Evolutionary conservation across 202 grass and related monocot genomes (phyloP).

Genomic region (Panicum hallii): DNA sequence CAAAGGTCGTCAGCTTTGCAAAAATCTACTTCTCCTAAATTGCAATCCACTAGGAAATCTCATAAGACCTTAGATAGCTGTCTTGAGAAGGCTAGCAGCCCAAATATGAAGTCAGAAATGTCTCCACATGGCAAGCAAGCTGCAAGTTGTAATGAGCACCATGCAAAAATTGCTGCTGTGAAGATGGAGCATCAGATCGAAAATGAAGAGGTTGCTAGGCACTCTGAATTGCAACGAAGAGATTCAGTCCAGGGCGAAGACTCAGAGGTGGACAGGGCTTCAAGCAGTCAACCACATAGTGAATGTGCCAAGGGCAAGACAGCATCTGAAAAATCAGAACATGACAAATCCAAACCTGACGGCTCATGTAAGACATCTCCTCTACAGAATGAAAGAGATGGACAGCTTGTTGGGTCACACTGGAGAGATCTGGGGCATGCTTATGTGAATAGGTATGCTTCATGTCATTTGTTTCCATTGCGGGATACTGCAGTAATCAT

Average conservation of each 20-base stretch:
- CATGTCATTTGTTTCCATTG: constrained; percentile 22
- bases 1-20: constrained; percentile 32
- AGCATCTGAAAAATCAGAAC: constrained; percentile 46
- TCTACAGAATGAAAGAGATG: constrained; percentile 51
- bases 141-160: constrained; percentile 32
- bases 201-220: constrained; percentile 42
- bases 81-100: constrained; percentile 45
- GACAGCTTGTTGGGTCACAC: constrained; percentile 46
- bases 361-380: constrained; percentile 48
- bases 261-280: constrained; percentile 45
- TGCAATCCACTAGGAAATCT: constrained; percentile 27
- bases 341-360: constrained; percentile 48
- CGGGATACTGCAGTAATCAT: constrained; percentile 4
- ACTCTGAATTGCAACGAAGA: constrained; percentile 32
- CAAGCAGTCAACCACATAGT: constrained; percentile 44
- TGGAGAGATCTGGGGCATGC: constrained; percentile 37
- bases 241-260: constrained; percentile 45
- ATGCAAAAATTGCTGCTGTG: constrained; percentile 42
- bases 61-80: constrained; percentile 7
- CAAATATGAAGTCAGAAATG: constrained; percentile 45
- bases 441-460: constrained; percentile 63
- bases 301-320: constrained; percentile 41
- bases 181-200: constrained; percentile 44
- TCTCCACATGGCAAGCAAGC: constrained; percentile 46
- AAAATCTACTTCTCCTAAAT: constrained; percentile 45